Base-by-base conservation (phyloP, 257 asterid genomes). In the Apocynum venetum region DNA sequence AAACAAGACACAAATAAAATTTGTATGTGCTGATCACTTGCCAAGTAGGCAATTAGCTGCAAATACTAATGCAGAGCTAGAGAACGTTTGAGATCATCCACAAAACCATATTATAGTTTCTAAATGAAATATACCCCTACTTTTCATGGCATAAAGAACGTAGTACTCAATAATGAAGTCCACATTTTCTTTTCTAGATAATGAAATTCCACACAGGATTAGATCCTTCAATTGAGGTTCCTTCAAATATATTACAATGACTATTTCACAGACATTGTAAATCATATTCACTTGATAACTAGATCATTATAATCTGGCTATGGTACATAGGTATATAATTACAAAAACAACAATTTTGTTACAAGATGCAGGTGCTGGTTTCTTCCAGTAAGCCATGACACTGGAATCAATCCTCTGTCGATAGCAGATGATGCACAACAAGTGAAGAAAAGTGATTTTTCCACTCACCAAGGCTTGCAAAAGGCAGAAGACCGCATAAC, bases 401-500 rank as follows among this genome's bases (percentile, higher is more conserved):
- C 48, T 40, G 14, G 59, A 5, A 46, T 49, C 40, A 81, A 77
- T 90, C 90, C 68, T 82, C 91, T 70, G 52, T 78, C 3, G 40
- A 67, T 41, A 56, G 44, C 75, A 76, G 40, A 60, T 79, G 10
- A 51, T 71, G 77, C 19, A 76, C 1, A 12, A 80, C 75, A 72
- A 69, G 78, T 2, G 86, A 85, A 40, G 78, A 71, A 76, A 94
- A 89, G 84, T 94, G 98, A 76, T 84, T 70, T 57, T 77, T 80
- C 98, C 97, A 94, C 78, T 94, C 97, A 61, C 80, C 20, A 25
- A 89, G 83, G 85, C 92, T 78, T 0, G 99, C 99, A 64, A 93
- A 95, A 20, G 98, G 97, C 88, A 93, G 81, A 61, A 90, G 69
- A n/a, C 99, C 98, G 8, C 99, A 91, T 47, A 89, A 43, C 85